Evolutionary conservation across 2,329 filamentous ascomycete genomes (phyloP).

Genomic region (Ambrosiella beaveri): DNA sequence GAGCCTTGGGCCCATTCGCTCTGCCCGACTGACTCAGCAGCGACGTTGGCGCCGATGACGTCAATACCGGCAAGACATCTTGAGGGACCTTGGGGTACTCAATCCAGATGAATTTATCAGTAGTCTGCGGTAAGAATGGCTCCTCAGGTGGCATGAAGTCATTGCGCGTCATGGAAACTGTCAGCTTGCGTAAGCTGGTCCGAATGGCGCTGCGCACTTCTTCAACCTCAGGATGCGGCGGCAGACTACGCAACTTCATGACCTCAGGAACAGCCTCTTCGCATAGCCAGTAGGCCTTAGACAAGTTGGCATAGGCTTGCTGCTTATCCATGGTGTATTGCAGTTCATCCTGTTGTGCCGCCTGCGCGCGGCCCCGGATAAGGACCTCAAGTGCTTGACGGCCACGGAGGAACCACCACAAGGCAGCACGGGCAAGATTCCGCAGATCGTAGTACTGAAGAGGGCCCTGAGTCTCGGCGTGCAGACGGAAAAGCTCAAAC

Average conservation of each 20-base stretch:
- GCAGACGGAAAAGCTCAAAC: slow-evolving; percentile 57
- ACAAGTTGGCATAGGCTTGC: slow-evolving; percentile 71
- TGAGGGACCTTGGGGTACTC: slow-evolving; percentile 57
- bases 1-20: slow-evolving; percentile 22
- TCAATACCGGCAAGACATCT: slow-evolving; percentile 53
- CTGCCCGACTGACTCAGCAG: slow-evolving; percentile 26
- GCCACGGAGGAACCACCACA: slow-evolving; percentile 85
- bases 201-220: slow-evolving; percentile 38
- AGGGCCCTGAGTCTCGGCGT: slow-evolving; percentile 56
- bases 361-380: slow-evolving; percentile 46
- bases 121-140: slow-evolving; percentile 52
- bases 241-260: slow-evolving; percentile 25
- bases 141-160: slow-evolving; percentile 56
- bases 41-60: slow-evolving; percentile 22
- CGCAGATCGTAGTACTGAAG: slow-evolving; percentile 43
- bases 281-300: slow-evolving; percentile 73
- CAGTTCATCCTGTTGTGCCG: slow-evolving; percentile 31
- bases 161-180: slow-evolving; percentile 72
- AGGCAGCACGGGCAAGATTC: slow-evolving; percentile 53
- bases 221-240: slow-evolving; percentile 30
- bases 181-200: slow-evolving; percentile 53
- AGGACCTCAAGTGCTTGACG: slow-evolving; percentile 56
- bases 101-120: slow-evolving; percentile 70
- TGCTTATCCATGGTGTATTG: slow-evolving; percentile 40
- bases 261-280: slow-evolving; percentile 36